Percentiles rank a stretch among this genome's conserved stretches.
Evolutionary conservation across 2,329 filamentous ascomycete species (phyloP).

Genomic region (Albifimbria verrucaria): DNA sequence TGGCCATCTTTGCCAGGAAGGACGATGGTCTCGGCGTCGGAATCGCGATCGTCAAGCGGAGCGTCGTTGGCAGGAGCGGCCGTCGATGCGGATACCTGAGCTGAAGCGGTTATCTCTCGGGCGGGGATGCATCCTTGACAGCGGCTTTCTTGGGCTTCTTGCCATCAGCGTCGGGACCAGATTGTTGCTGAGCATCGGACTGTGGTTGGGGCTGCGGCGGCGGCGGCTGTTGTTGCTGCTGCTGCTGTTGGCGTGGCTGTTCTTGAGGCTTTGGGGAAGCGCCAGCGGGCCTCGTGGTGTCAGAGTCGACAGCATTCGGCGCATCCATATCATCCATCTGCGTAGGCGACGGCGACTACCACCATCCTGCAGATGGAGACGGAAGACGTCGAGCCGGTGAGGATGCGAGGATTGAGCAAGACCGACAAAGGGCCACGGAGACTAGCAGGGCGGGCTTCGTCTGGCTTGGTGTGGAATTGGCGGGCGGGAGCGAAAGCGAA

Average conservation of each 20-base stretch:
- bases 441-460: neutral
- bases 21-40: conserved; percentile 71
- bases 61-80: conserved; percentile 28
- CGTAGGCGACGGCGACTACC: conserved; percentile 46
- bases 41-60: conserved; percentile 54
- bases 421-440: too few species aligned
- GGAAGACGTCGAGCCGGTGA: conserved; percentile 1
- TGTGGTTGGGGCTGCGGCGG: neutral
- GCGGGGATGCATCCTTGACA: conserved; percentile 18
- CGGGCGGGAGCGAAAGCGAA: neutral
- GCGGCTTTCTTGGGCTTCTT: neutral
- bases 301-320: conserved; percentile 64
- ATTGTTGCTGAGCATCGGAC: neutral
- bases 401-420: neutral
- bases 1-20: conserved; percentile 62
- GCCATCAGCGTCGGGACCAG: conserved; percentile 4
- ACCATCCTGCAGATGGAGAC: conserved; percentile 51
- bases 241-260: conserved; percentile 5
- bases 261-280: conserved; percentile 40
- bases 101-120: conserved; percentile 16
- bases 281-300: conserved; percentile 55
- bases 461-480: neutral
- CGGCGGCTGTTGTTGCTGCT: neutral
- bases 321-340: conserved; percentile 66
- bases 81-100: conserved; percentile 26